phyloP scores from a whole-genome alignment of 805 yeast genomes.

The Hanseniaspora hatyaiensis region DNA sequence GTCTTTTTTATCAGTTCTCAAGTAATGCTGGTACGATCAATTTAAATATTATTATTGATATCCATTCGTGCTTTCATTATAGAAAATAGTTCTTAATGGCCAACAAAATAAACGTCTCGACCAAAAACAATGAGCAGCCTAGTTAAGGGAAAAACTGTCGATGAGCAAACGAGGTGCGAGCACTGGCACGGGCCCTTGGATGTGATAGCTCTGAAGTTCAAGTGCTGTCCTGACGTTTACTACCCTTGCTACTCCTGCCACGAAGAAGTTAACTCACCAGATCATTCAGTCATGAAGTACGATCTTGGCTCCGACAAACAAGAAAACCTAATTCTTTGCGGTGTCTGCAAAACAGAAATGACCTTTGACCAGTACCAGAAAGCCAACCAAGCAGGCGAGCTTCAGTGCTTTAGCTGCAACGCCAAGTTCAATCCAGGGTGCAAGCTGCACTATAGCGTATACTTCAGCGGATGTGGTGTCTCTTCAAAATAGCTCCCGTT shows the following conservation, averaged over 20 bases:
- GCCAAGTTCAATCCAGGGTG: constrained; percentile 28
- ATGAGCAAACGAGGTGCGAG: constrained; percentile 25
- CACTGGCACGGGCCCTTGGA: constrained; percentile 29
- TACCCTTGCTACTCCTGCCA: constrained; percentile 29
- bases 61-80: too few relatives aligned
- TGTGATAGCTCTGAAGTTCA: constrained; percentile 27
- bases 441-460: constrained; percentile 26
- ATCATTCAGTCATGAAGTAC: constrained; percentile 20
- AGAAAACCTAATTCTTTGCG: constrained; percentile 25
- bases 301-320: constrained; percentile 14
- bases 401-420: constrained; percentile 23
- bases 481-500: too few relatives aligned
- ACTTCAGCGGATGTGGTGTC: too few relatives aligned
- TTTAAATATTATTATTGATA: too few relatives aligned
- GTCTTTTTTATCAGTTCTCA: too few relatives aligned
- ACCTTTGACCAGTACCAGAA: constrained; percentile 23
- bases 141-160: constrained; percentile 23
- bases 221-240: constrained; percentile 24
- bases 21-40: too few relatives aligned
- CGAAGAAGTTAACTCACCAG: constrained; percentile 16
- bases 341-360: constrained; percentile 25
- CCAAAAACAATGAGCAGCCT: not conserved
- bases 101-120: too few relatives aligned
- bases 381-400: not conserved
- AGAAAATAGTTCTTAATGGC: too few relatives aligned